phyloP scores from a whole-genome alignment of 2,329 filamentous ascomycete species.

The Nemania diffusa region DNA sequence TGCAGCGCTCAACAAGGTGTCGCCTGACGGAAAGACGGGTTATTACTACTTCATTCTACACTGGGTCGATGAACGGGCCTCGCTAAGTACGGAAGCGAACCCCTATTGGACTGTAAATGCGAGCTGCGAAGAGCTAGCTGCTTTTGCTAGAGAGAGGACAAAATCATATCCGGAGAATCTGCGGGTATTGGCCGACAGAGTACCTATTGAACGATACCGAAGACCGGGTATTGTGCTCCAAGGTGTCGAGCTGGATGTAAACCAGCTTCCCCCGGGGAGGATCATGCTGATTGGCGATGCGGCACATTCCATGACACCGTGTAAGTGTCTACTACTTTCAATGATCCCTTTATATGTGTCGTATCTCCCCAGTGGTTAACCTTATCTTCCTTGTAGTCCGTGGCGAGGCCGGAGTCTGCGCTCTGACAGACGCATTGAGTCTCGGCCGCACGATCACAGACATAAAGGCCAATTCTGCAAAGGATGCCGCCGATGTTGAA shows the following conservation, averaged over 20 bases:
- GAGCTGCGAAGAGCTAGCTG: constrained; percentile 10
- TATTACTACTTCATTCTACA: constrained; percentile 18
- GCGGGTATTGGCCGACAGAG: neutral
- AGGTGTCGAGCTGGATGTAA: constrained; percentile 1
- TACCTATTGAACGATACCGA: constrained; percentile 7
- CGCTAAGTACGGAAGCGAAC: neutral
- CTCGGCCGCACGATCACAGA: constrained; percentile 11
- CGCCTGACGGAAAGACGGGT: constrained; percentile 13
- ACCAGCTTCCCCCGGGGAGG: neutral
- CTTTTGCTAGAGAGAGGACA: constrained; percentile 6
- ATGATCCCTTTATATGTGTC: neutral
- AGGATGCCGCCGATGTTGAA: neutral
- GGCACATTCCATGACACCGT: constrained; percentile 24
- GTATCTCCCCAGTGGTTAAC: neutral
- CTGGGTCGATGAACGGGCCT: constrained; percentile 10
- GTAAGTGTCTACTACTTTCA: neutral
- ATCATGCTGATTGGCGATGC: neutral
- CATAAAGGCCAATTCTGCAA: neutral
- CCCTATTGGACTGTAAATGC: constrained; percentile 13
- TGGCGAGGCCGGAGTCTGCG: constrained; percentile 24
- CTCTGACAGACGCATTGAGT: constrained; percentile 12
- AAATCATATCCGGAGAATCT: constrained; percentile 9
- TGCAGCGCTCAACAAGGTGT: constrained; percentile 15
- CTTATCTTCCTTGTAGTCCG: neutral
- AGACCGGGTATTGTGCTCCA: neutral